These are phyloP conservation scores for Heterobasidion parviporum DNA, from an alignment of 1,284 basidiomycete genomes.

Conservation along the genomic window DNA sequence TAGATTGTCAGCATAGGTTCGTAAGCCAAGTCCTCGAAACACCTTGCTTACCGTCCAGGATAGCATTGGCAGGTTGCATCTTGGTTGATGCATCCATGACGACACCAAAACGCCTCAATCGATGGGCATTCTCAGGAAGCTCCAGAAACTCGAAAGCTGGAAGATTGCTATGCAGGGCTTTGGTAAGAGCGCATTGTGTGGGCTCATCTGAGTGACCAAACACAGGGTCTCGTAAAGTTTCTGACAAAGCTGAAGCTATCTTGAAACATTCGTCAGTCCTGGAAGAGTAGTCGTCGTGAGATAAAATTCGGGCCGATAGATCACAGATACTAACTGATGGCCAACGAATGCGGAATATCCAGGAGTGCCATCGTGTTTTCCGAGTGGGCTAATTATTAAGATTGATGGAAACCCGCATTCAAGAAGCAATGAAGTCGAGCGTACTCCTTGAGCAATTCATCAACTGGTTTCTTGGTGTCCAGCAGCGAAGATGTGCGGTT, in stretches of 20 bases:
- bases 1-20: too few relatives aligned
- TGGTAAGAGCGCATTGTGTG: conserved; percentile 16
- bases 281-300: background rate
- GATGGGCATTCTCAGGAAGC: conserved; percentile 14
- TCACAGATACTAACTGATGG: conserved; percentile 13
- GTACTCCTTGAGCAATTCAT: conserved; percentile 7
- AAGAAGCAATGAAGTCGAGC: background rate
- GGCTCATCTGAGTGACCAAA: background rate
- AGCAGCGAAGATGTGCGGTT: conserved; percentile 21
- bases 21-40: background rate
- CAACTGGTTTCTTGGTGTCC: conserved; percentile 18
- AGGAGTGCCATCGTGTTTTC: conserved; percentile 18
- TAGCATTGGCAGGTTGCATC: conserved; percentile 15
- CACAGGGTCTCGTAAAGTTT: conserved; percentile 15
- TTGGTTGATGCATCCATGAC: conserved; percentile 18
- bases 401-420: background rate
- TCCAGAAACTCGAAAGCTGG: conserved; percentile 18
- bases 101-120: conserved; percentile 16
- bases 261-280: conserved; percentile 20
- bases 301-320: background rate
- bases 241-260: conserved; percentile 17
- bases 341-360: conserved; percentile 17
- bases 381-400: background rate
- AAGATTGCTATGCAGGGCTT: conserved; percentile 16
- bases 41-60: conserved; percentile 11